A percentile compares a stretch with the other conserved stretches of the same genome.
Evolutionary conservation across 768 basidiomycete genomes (phyloP).

Genomic region (Kwoniella botswanensis): DNA sequence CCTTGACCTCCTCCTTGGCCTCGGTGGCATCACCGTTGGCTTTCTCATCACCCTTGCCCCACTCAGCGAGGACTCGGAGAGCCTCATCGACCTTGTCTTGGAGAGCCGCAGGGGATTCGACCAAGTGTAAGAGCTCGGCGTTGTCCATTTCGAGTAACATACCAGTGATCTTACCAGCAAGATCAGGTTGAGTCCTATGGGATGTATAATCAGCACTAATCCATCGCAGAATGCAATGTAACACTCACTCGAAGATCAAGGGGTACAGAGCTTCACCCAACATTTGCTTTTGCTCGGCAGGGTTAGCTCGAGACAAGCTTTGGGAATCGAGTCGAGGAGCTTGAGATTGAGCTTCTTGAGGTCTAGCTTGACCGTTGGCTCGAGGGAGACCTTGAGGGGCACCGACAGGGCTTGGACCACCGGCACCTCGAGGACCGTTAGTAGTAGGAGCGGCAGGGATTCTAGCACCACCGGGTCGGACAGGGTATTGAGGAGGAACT

Average conservation of each 20-base stretch:
- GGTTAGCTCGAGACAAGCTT: constrained; percentile 66
- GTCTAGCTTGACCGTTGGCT: constrained; percentile 43
- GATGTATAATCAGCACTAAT: neutral
- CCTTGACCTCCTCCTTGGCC: constrained; percentile 37
- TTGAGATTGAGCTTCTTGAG: constrained; percentile 56
- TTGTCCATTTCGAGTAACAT: constrained; percentile 99
- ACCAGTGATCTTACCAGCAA: constrained; percentile 98
- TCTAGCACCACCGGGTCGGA: constrained; percentile 45
- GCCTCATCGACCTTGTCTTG: constrained; percentile 91
- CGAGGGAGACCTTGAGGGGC: constrained; percentile 61
- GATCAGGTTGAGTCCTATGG: constrained; percentile 78
- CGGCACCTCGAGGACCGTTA: constrained; percentile 61
- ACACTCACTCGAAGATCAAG: constrained; percentile 76
- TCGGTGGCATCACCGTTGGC: constrained; percentile 35
- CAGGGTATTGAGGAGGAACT: constrained; percentile 46
- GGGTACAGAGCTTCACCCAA: constrained; percentile 95
- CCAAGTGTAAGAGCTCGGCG: constrained; percentile 82
- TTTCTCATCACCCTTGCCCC: constrained; percentile 62
- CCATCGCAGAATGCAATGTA: neutral
- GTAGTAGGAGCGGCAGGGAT: constrained; percentile 65
- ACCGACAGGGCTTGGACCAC: constrained; percentile 58
- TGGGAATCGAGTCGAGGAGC: constrained; percentile 65
- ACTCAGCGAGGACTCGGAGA: constrained; percentile 84
- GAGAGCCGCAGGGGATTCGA: constrained; percentile 82
- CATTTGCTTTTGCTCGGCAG: constrained; percentile 97